These are phyloP conservation scores for Porphyrellus cyaneotinctus DNA, from an alignment of 768 basidiomycete species.

Conservation along the genomic window DNA sequence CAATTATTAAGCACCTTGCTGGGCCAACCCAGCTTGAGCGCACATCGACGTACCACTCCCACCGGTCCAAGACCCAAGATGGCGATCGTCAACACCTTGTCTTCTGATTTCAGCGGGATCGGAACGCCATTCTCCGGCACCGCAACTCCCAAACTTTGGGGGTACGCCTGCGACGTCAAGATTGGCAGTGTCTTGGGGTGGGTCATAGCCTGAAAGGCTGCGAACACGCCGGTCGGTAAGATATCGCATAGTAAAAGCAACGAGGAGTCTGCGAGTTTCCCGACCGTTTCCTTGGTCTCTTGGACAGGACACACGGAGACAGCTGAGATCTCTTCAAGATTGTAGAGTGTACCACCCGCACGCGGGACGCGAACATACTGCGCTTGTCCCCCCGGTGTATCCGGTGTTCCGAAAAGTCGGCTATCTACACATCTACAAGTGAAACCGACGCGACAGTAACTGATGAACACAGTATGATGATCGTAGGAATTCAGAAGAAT, in stretches of 20 bases:
- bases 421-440: slow-evolving; percentile 64
- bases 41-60: slow-evolving; percentile 46
- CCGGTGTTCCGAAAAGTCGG: slow-evolving; percentile 60
- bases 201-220: slow-evolving; percentile 64
- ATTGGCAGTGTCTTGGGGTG: slow-evolving; percentile 68
- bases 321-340: slow-evolving; percentile 45
- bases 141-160: slow-evolving; percentile 28
- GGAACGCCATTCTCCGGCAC: background rate
- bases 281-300: slow-evolving; percentile 35
- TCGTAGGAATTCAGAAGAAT: background rate
- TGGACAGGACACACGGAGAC: slow-evolving; percentile 15
- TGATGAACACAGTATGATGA: slow-evolving; percentile 22
- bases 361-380: slow-evolving; percentile 77
- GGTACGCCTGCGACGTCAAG: slow-evolving; percentile 57
- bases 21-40: background rate
- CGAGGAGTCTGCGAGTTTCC: slow-evolving; percentile 54
- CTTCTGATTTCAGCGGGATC: slow-evolving; percentile 39
- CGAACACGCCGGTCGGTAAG: slow-evolving; percentile 76
- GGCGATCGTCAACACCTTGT: slow-evolving; percentile 55
- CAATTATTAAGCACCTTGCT: background rate
- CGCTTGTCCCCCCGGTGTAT: slow-evolving; percentile 70
- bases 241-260: slow-evolving; percentile 74
- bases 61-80: slow-evolving; percentile 78
- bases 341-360: slow-evolving; percentile 75
- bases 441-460: slow-evolving; percentile 69